phyloP scores from a whole-genome alignment of 495 filamentous ascomycete species.

The Penicillium cataractarum region DNA sequence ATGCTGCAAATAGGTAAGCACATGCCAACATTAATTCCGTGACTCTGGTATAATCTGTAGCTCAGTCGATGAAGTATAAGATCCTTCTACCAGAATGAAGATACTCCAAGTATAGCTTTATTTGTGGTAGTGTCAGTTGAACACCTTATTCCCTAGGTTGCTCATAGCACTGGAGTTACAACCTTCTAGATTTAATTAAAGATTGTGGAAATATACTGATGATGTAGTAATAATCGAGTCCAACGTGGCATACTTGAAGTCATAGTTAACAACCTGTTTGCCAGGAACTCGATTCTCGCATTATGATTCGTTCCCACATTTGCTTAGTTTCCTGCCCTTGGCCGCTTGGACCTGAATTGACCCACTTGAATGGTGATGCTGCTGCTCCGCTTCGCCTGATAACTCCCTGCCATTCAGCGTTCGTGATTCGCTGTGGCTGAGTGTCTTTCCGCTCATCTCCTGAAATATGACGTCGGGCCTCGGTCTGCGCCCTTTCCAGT shows the following conservation, averaged over 20 bases:
- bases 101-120: no score
- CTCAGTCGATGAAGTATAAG: no score
- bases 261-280: not conserved
- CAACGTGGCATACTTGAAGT: not conserved
- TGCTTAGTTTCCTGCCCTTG: not conserved
- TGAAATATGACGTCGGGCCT: constrained; percentile 10
- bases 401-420: not conserved
- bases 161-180: no score
- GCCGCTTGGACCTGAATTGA: constrained; percentile 4
- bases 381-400: constrained; percentile 1
- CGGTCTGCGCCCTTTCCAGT: not conserved
- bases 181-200: no score
- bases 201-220: no score
- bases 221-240: no score
- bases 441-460: not conserved
- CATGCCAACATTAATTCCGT: no score
- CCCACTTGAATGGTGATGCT: not conserved
- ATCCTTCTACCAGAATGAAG: no score
- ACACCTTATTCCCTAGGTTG: no score
- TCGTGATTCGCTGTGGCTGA: not conserved
- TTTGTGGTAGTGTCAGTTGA: no score
- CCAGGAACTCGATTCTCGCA: not conserved
- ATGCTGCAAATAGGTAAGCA: no score
- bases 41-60: no score
- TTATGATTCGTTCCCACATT: not conserved